These are phyloP conservation scores for Metarhizium anisopliae DNA, from an alignment of 2,329 filamentous ascomycete genomes.

Conservation along the genomic window DNA sequence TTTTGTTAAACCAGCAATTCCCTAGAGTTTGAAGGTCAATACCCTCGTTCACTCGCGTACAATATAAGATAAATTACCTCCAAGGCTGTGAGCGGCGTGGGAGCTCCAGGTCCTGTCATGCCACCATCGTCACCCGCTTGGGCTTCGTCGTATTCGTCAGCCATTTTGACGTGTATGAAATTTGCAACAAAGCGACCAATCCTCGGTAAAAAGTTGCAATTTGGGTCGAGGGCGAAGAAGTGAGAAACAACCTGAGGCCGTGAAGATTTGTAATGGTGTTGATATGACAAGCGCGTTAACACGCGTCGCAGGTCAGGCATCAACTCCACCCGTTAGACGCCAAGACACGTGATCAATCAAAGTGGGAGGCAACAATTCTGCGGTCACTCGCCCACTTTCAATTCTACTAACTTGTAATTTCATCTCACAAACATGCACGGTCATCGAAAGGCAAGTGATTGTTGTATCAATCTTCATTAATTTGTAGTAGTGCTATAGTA, in stretches of 20 bases:
- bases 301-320: conserved; percentile 25
- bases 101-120: conserved; percentile 79
- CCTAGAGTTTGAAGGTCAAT: conserved; percentile 38
- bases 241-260: conserved; percentile 7
- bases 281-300: conserved; percentile 17
- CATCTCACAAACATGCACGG: not conserved
- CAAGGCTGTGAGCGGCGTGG: conserved; percentile 74
- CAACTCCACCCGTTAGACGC: conserved; percentile 20
- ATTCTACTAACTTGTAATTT: no score
- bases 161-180: conserved; percentile 25
- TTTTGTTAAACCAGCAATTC: conserved; percentile 80
- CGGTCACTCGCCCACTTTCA: no score
- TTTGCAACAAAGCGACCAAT: not conserved
- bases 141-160: conserved; percentile 55
- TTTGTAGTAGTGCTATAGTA: not conserved
- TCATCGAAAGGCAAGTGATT: not conserved
- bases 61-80: conserved; percentile 54
- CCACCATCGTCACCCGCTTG: conserved; percentile 60
- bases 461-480: not conserved
- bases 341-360: conserved; percentile 26
- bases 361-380: not conserved
- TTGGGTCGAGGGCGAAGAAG: not conserved
- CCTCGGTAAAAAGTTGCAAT: not conserved
- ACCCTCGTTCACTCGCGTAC: not conserved
- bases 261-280: conserved; percentile 11